These are phyloP conservation scores for Claviceps sp. DNA, from an alignment of 2,329 filamentous ascomycete species.

Conservation along the genomic window DNA sequence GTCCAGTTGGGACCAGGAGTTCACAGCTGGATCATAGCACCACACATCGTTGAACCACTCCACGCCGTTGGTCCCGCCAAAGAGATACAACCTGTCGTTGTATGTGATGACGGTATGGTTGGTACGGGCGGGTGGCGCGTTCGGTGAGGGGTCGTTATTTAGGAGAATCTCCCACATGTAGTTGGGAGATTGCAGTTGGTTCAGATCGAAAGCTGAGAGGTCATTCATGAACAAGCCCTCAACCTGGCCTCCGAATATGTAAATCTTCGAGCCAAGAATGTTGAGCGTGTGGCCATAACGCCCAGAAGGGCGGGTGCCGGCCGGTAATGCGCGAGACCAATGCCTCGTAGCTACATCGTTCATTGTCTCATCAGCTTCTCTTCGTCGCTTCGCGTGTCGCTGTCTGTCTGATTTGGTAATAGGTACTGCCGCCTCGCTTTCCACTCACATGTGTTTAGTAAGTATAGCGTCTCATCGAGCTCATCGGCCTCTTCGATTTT, in stretches of 20 bases:
- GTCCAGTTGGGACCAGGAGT: conserved; percentile 77
- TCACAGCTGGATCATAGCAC: conserved; percentile 77
- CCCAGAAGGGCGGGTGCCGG: conserved; percentile 72
- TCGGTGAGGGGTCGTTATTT: conserved; percentile 38
- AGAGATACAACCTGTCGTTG: conserved; percentile 91
- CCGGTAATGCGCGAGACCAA: conserved; percentile 88
- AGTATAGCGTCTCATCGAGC: conserved; percentile 87
- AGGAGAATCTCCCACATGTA: conserved; percentile 95
- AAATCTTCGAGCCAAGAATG: conserved; percentile 92
- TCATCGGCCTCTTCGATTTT: conserved; percentile 89
- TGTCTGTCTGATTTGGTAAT: not conserved
- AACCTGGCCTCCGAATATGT: conserved; percentile 93
- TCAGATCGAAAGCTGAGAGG: conserved; percentile 85
- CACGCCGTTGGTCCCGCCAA: conserved; percentile 90
- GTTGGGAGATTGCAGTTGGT: conserved; percentile 77
- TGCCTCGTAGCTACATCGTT: conserved; percentile 67
- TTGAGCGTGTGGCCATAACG: conserved; percentile 95
- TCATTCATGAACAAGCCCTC: conserved; percentile 99
- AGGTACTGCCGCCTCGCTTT: not conserved
- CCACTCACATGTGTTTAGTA: conserved; percentile 87
- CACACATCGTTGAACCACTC: conserved; percentile 99
- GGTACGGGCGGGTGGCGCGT: conserved; percentile 73
- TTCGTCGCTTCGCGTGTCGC: not conserved
- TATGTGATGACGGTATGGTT: conserved; percentile 89
- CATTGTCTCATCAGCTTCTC: conserved; percentile 8